Percentiles rank a stretch among this genome's conserved stretches.
These are phyloP conservation scores for Mycoemilia scoparia DNA, from an alignment of 192 early-diverging fungal species.

Conservation along the genomic window DNA sequence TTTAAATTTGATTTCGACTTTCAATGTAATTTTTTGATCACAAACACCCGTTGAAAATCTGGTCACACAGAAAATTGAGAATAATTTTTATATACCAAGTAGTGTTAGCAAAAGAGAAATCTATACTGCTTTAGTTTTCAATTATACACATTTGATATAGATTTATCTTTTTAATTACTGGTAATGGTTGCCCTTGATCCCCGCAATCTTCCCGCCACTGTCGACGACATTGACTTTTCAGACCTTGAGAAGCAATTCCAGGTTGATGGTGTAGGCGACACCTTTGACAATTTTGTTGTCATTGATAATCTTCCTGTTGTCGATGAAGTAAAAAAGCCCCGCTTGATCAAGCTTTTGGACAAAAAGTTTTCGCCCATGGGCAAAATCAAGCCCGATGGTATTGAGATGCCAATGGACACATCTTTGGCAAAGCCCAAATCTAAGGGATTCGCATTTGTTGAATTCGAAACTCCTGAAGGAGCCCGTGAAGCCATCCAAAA, in stretches of 20 bases:
- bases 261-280: constrained; percentile 55
- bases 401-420: constrained; percentile 73
- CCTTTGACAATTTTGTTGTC: constrained; percentile 67
- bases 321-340: constrained; percentile 68
- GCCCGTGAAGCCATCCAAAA: constrained; percentile 60
- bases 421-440: constrained; percentile 44
- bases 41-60: too few relatives aligned
- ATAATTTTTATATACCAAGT: too few relatives aligned
- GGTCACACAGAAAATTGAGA: too few relatives aligned
- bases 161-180: constrained; percentile 2
- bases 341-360: constrained; percentile 48
- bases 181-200: constrained; percentile 33
- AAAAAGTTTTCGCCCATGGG: constrained; percentile 68
- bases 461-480: constrained; percentile 73
- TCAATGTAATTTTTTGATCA: too few relatives aligned
- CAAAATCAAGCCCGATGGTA: constrained; percentile 60
- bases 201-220: constrained; percentile 41
- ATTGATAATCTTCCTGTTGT: constrained; percentile 85
- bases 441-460: constrained; percentile 90
- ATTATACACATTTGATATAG: not conserved
- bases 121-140: too few relatives aligned
- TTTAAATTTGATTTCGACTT: too few relatives aligned
- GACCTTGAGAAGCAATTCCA: constrained; percentile 66
- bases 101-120: too few relatives aligned
- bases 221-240: constrained; percentile 75